Evolutionary conservation across 1,284 basidiomycete species (phyloP).

Genomic region (Marasmius sp.): DNA sequence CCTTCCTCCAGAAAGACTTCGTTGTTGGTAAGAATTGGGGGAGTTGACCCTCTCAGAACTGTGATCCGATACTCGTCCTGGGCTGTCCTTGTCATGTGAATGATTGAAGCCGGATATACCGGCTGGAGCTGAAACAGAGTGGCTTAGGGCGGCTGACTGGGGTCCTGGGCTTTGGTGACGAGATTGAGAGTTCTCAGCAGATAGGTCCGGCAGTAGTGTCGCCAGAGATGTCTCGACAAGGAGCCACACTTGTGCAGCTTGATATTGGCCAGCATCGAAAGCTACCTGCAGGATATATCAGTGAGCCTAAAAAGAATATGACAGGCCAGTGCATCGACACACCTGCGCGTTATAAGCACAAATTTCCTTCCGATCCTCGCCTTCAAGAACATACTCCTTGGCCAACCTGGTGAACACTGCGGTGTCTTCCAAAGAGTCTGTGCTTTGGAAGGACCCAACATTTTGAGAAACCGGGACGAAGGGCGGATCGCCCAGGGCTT

Average conservation of each 20-base stretch:
- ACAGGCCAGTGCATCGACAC: constrained; percentile 13
- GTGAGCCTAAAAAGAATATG: background rate
- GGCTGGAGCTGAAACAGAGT: constrained; percentile 45
- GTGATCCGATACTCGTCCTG: constrained; percentile 25
- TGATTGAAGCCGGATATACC: constrained; percentile 31
- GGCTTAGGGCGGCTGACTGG: constrained; percentile 26
- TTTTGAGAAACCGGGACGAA: constrained; percentile 51
- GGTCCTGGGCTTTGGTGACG: constrained; percentile 14
- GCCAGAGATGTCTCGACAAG: constrained; percentile 60
- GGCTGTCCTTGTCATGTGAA: constrained; percentile 29
- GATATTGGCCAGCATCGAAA: constrained; percentile 55
- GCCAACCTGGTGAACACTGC: constrained; percentile 65
- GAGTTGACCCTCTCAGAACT: constrained; percentile 14
- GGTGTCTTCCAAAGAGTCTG: constrained; percentile 38
- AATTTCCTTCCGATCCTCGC: constrained; percentile 46
- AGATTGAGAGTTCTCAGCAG: constrained; percentile 14
- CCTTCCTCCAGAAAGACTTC: constrained; percentile 28
- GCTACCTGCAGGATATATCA: constrained; percentile 49
- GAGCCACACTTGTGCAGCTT: constrained; percentile 70
- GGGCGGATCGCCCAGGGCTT: constrained; percentile 51
- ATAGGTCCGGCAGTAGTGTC: constrained; percentile 39
- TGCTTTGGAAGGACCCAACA: constrained; percentile 48
- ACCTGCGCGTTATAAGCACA: constrained; percentile 64
- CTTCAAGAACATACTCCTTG: constrained; percentile 64
- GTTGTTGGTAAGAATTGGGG: constrained; percentile 8